These are phyloP conservation scores for Tulasnella calospora DNA, from an alignment of 768 basidiomycete genomes.

Conservation along the genomic window DNA sequence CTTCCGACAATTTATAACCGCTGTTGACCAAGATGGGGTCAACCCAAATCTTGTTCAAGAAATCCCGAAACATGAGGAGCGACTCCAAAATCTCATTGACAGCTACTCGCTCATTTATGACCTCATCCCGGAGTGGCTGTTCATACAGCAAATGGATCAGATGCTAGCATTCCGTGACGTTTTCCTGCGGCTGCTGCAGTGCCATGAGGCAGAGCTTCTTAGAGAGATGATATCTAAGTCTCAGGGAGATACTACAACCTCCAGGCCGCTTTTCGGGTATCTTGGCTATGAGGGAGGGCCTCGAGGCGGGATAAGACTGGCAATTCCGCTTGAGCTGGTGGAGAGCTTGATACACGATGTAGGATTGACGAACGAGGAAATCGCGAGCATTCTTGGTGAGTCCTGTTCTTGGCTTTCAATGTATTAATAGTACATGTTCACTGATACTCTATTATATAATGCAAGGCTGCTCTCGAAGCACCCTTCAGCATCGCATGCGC, in stretches of 20 bases:
- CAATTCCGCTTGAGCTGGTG: neutral
- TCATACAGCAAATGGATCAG: neutral
- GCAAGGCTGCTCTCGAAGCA: neutral
- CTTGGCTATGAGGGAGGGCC: neutral
- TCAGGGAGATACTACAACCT: neutral
- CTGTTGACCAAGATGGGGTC: neutral
- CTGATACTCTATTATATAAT: neutral
- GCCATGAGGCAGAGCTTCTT: neutral
- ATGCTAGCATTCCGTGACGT: neutral
- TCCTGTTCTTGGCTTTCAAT: neutral
- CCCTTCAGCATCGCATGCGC: neutral
- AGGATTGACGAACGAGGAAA: neutral
- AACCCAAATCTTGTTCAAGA: neutral
- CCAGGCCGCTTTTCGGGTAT: too few relatives aligned
- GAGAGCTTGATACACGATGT: neutral
- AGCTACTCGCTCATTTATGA: neutral
- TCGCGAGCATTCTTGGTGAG: neutral
- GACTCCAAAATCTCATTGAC: neutral
- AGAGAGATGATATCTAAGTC: neutral
- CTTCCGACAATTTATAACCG: neutral
- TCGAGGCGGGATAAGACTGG: neutral
- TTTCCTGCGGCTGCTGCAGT: neutral
- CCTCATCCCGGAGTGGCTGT: neutral
- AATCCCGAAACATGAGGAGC: neutral
- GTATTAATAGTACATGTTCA: neutral